phyloP scores from a whole-genome alignment of 169 alveolate genomes.

The Plasmodium ovale region DNA sequence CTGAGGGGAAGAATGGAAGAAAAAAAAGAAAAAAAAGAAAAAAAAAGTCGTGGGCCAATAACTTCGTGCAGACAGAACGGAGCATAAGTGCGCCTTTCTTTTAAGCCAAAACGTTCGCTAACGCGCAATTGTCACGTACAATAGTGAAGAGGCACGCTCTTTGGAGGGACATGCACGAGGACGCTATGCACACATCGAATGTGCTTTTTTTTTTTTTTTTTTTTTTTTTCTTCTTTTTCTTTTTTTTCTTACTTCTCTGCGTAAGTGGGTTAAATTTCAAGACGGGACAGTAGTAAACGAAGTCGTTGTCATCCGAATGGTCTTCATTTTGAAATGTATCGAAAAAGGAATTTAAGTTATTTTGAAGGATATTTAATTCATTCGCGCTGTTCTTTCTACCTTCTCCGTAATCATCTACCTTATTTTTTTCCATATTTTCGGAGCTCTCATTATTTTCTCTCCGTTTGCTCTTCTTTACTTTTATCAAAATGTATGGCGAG shows the following conservation, averaged over 20 bases:
- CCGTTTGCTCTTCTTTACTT: conserved; percentile 48
- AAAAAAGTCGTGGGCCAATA: background rate
- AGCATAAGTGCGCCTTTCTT: background rate
- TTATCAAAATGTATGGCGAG: conserved; percentile 52
- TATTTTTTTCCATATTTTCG: background rate
- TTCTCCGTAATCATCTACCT: conserved; percentile 5
- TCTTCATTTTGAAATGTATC: conserved; percentile 37
- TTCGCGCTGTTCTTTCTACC: background rate
- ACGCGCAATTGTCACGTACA: background rate
- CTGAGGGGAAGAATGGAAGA: background rate
- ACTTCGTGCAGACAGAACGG: background rate
- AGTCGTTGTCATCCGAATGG: conserved; percentile 9
- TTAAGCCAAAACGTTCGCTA: background rate
- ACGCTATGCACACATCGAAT: too few species aligned
- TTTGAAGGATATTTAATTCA: background rate
- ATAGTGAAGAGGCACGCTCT: background rate
- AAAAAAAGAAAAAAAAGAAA: conserved; percentile 19
- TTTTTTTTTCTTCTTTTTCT: background rate
- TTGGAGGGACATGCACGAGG: too few species aligned
- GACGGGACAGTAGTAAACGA: conserved; percentile 57
- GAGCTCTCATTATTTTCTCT: conserved; percentile 14
- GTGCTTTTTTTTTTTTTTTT: background rate
- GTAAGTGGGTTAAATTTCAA: conserved; percentile 33
- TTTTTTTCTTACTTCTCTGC: conserved; percentile 5
- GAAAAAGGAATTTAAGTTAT: background rate